Evolutionary conservation across 805 yeast genomes (phyloP).

Genomic region (Metschnikowia bowlesiae): DNA sequence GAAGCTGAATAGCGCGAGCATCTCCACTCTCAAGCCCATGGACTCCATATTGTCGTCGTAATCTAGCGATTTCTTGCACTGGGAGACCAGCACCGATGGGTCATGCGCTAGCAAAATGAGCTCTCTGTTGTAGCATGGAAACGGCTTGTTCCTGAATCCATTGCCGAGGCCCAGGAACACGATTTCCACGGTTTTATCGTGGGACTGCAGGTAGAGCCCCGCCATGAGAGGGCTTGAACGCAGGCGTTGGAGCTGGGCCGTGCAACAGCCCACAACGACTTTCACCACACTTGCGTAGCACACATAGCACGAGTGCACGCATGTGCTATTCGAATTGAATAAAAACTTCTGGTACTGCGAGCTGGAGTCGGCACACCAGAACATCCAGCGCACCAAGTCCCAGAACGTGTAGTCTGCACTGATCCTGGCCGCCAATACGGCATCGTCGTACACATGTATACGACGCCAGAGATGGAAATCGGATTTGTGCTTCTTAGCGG

Average conservation of each 20-base stretch:
- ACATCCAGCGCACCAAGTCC: constrained; percentile 33
- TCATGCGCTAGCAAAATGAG: constrained; percentile 21
- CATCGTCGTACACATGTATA: constrained; percentile 31
- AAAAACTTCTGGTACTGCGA: constrained; percentile 17
- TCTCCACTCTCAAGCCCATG: constrained; percentile 21
- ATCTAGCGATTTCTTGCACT: constrained; percentile 6
- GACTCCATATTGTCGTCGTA: constrained; percentile 26
- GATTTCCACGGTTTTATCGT: constrained; percentile 26
- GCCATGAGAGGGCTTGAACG: neutral
- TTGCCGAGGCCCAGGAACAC: constrained; percentile 27
- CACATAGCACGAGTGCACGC: constrained; percentile 23
- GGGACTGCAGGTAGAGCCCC: neutral
- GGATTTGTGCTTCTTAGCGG: constrained; percentile 1
- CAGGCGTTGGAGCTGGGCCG: constrained; percentile 12
- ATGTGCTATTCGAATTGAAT: constrained; percentile 17
- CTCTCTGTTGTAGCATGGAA: constrained; percentile 27
- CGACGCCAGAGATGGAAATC: constrained; percentile 2
- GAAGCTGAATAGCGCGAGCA: constrained; percentile 3
- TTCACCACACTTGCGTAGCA: constrained; percentile 19
- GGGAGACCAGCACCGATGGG: constrained; percentile 10
- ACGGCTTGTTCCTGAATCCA: constrained; percentile 14
- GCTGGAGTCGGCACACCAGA: constrained; percentile 31
- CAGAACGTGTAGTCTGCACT: constrained; percentile 28
- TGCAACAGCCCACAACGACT: constrained; percentile 20
- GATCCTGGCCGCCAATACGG: constrained; percentile 21